Conservation (phyloP, 225 moss, liverwort and hornwort genomes). For the Climacium dendroides region DNA sequence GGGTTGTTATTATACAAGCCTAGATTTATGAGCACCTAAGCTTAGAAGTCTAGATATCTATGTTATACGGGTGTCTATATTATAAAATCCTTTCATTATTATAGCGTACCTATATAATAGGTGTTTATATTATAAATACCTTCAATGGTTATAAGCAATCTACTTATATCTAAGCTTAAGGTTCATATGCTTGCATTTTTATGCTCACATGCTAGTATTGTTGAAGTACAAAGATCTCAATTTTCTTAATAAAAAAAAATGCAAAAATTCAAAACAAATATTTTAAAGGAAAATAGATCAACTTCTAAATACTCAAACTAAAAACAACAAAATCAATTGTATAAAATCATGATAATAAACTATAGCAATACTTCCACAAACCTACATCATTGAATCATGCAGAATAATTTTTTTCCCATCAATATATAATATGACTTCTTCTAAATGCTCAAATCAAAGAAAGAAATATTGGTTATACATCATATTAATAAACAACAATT, state of each 20-base stretch:
- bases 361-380: not conserved
- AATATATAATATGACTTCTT: not conserved
- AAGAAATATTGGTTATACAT: too few species aligned
- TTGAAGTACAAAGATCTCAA: not conserved
- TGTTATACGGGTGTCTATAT: too few species aligned
- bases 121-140: too few species aligned
- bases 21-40: too few species aligned
- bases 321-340: not conserved
- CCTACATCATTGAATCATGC: not conserved
- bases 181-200: too few species aligned
- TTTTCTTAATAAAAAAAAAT: not conserved
- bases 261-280: not conserved
- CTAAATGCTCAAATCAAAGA: not conserved
- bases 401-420: not conserved
- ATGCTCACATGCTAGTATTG: too few species aligned
- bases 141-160: too few species aligned
- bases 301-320: not conserved
- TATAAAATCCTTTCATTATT: too few species aligned
- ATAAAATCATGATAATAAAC: not conserved
- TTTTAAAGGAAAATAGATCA: not conserved
- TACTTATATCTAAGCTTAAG: too few species aligned
- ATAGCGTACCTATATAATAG: too few species aligned
- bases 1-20: too few species aligned
- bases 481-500: fast-evolving
- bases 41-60: too few species aligned